Evolutionary conservation across 1,139 yeast species (phyloP).

Genomic region (Geotrichum aggregatum): DNA sequence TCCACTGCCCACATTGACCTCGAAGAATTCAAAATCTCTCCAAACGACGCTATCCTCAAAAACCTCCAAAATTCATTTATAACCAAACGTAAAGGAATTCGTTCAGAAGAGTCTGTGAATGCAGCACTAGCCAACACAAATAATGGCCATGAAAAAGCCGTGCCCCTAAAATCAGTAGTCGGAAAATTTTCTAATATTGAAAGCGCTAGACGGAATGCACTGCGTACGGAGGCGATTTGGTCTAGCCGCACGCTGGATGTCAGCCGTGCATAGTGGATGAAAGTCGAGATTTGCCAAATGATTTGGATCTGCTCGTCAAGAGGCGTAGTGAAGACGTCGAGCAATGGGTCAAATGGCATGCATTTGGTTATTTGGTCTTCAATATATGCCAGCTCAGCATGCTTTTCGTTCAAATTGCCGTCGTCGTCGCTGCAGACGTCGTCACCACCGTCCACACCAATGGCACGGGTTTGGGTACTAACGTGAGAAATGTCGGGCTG

Average conservation of each 20-base stretch:
- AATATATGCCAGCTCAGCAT: not conserved
- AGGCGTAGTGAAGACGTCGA: not conserved
- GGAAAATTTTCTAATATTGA: constrained; percentile 2
- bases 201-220: not conserved
- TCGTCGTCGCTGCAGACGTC: not conserved
- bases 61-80: constrained; percentile 1
- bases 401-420: not conserved
- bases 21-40: constrained; percentile 6
- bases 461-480: too few relatives aligned
- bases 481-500: not conserved
- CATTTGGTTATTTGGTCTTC: not conserved
- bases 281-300: constrained; percentile 11
- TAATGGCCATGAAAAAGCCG: constrained; percentile 16
- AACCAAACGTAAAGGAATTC: not conserved
- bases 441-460: too few relatives aligned
- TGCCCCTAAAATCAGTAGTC: constrained; percentile 10
- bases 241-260: constrained; percentile 5
- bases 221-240: not conserved
- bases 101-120: not conserved
- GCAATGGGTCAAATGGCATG: not conserved
- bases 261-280: constrained; percentile 7
- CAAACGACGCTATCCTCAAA: constrained; percentile 15
- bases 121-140: constrained; percentile 10
- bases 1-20: constrained; percentile 7
- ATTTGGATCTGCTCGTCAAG: constrained; percentile 2